phyloP scores from a whole-genome alignment of 352 stramenopile species.

The Phytopythium delawarense region DNA sequence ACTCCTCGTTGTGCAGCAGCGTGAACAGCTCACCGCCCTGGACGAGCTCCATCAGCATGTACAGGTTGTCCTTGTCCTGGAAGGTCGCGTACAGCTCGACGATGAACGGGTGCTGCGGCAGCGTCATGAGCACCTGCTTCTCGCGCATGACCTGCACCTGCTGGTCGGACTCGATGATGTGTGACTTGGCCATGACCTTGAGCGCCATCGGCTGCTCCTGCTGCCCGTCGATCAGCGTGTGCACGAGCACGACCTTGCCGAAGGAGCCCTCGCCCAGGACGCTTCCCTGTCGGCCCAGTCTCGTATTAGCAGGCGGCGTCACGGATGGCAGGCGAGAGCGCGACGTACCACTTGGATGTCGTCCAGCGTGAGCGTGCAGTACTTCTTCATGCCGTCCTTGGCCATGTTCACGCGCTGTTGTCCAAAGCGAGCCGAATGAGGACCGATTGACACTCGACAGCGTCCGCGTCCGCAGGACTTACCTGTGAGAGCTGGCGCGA shows the following conservation, averaged over 20 bases:
- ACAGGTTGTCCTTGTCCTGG: constrained; percentile 89
- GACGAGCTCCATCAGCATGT: constrained; percentile 93
- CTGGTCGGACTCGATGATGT: constrained; percentile 92
- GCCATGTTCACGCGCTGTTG: constrained; percentile 46
- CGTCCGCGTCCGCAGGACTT: neutral
- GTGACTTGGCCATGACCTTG: constrained; percentile 92
- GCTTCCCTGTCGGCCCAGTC: constrained; percentile 32
- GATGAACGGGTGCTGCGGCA: constrained; percentile 90
- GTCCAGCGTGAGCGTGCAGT: constrained; percentile 46
- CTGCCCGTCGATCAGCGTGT: constrained; percentile 48
- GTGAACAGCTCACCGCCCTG: constrained; percentile 93
- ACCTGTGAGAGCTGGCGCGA: constrained; percentile 62
- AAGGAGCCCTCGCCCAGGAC: constrained; percentile 96
- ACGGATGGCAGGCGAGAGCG: neutral
- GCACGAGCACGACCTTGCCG: constrained; percentile 93
- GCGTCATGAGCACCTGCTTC: constrained; percentile 84
- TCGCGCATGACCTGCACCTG: constrained; percentile 93
- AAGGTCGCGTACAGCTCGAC: constrained; percentile 90
- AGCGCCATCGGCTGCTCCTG: constrained; percentile 75
- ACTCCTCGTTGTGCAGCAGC: constrained; percentile 84
- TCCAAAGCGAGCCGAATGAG: no score
- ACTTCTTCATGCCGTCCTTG: constrained; percentile 40
- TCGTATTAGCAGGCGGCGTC: neutral
- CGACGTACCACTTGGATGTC: constrained; percentile 57
- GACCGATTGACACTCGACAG: neutral